Evolutionary conservation across 305 asterid genomes (phyloP), one percentile per base, ranked within the genome.

Genomic region (Petunia hybrid): DNA sequence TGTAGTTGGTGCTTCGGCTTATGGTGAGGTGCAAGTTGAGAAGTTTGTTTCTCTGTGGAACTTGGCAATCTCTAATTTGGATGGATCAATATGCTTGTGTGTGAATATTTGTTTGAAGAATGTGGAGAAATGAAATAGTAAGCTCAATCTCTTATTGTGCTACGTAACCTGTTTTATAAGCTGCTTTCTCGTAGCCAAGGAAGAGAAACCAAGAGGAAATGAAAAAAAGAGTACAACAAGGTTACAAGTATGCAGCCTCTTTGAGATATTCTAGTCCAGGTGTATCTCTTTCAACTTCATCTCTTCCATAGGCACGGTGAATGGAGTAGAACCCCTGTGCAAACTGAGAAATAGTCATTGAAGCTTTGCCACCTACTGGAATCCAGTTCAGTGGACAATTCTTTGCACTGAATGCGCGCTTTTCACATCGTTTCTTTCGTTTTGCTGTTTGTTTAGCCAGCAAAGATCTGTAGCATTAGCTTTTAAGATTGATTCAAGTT

Each of bases 251-350:
- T 68, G 7, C n/a, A 42, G 57, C n/a, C 16, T 45, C 60, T 45
- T 2, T 22, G 77, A 45, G 77, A 31, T 65, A 39, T 65, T 65
- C 31, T 39, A 14, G 31, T 65, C 39, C 31, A 65, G 71, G 35
- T 65, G 38, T 7, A 42, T 69, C 2, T 43, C 76, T 69, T 43
- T 69, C 57, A 70, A 46, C 41, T 70, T 70, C 22, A 70, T 45
- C 60, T 70, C 60, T 70, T 45, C 31, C 77, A 9, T 9, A 22
- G 59, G 42, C n/a, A 31, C 41, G 10, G n/a, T 40, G 12, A 12
- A 40, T 66, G 35, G 73, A 39, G 12, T 38, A 36, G 38, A 10
- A 5, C n/a, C 68, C 45, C 22, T 1, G 8, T 64, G n/a, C n/a
- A n/a, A n/a, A n/a, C n/a, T n/a, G n/a, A n/a, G n/a, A n/a, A n/a